phyloP scores from a whole-genome alignment of 257 asterid species.

The Knoxia roxburghii region DNA sequence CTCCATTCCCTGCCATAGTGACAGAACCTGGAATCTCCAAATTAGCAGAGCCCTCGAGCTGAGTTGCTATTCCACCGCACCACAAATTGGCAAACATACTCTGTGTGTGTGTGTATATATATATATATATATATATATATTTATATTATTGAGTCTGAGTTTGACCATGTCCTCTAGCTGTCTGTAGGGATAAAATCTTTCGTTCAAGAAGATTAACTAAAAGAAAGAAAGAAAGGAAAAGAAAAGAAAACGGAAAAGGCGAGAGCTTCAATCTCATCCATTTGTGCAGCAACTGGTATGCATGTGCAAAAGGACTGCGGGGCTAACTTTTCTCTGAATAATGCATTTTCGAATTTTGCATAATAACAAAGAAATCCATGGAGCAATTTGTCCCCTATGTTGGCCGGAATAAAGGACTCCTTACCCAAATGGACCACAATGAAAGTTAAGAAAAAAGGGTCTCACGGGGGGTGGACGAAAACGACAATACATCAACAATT shows the following conservation, averaged over 20 bases:
- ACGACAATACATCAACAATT: slow-evolving; percentile 4
- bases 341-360: too few relatives aligned
- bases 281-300: slow-evolving; percentile 4
- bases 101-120: too few relatives aligned
- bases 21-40: too few relatives aligned
- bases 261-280: background rate
- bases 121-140: too few relatives aligned
- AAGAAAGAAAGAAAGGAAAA: too few relatives aligned
- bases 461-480: slow-evolving; percentile 16
- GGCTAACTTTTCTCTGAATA: background rate
- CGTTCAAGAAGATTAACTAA: too few relatives aligned
- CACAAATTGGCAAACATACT: background rate
- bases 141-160: background rate
- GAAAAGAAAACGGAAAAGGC: too few relatives aligned
- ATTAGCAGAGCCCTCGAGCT: too few relatives aligned
- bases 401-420: slow-evolving; percentile 6
- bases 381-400: slow-evolving; percentile 5
- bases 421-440: slow-evolving; percentile 11
- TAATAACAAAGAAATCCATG: slow-evolving; percentile 7
- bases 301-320: slow-evolving; percentile 19
- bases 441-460: slow-evolving; percentile 9
- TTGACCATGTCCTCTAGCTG: slow-evolving; percentile 19
- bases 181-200: slow-evolving; percentile 14
- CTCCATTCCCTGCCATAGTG: too few relatives aligned
- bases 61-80: too few relatives aligned